Percentiles rank a stretch among this genome's conserved stretches.
Conservation (phyloP, 768 basidiomycete species). For the Boletus insuetus region DNA sequence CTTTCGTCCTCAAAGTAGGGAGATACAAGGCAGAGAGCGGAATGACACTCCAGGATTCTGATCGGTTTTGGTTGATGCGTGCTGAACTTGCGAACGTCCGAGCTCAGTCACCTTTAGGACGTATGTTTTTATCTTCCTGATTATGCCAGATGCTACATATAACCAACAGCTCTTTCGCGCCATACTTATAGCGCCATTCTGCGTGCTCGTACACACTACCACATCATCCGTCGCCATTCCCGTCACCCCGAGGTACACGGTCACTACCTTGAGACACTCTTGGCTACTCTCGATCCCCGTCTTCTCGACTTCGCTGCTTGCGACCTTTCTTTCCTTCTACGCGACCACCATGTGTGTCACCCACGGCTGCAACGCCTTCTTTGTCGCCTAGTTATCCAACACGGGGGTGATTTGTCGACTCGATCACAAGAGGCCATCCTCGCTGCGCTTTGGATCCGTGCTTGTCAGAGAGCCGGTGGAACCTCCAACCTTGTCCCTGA, state of each 20-base stretch:
- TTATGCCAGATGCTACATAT: conserved; percentile 4
- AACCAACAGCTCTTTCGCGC: conserved; percentile 12
- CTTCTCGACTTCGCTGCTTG: conserved; percentile 33
- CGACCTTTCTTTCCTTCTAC: conserved; percentile 35
- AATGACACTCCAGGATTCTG: conserved; percentile 37
- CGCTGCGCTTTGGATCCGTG: conserved; percentile 35
- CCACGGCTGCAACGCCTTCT: conserved; percentile 39
- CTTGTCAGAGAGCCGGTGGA: conserved; percentile 2
- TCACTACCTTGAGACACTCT: conserved; percentile 44
- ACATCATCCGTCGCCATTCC: conserved; percentile 36
- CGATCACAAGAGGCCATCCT: conserved; percentile 35
- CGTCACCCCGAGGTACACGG: conserved; percentile 43
- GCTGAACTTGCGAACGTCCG: conserved; percentile 37
- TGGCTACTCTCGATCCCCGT: conserved; percentile 27
- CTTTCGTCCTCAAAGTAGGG: conserved; percentile 44
- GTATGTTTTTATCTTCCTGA: conserved; percentile 13
- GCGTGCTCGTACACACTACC: conserved; percentile 42
- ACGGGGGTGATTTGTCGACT: conserved; percentile 24
- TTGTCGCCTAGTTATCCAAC: conserved; percentile 37
- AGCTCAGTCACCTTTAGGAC: neutral
- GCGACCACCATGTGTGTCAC: conserved; percentile 32
- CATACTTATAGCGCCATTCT: conserved; percentile 16
- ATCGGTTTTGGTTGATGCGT: conserved; percentile 64
- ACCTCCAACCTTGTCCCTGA: neutral
- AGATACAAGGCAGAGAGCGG: conserved; percentile 42